A percentile compares a stretch with the other conserved stretches of the same genome.
phyloP scores from a whole-genome alignment of 106 monocot species.

The Xerophyta viscosa region DNA sequence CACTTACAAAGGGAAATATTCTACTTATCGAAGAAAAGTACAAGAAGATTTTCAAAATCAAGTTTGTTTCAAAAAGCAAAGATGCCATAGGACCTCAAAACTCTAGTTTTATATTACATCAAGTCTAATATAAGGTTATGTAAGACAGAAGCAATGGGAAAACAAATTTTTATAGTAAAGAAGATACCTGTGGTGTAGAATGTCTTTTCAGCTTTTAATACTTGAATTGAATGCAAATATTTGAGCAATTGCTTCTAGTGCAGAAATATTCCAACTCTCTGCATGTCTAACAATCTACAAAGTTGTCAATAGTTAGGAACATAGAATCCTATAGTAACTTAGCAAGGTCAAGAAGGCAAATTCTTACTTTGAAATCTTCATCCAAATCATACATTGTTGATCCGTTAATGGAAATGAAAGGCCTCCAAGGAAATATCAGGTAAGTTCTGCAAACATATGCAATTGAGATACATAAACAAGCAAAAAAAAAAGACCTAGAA shows the following conservation, averaged over 20 bases:
- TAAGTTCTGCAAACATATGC: constrained; percentile 46
- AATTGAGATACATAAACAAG: not conserved
- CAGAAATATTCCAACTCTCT: constrained; percentile 77
- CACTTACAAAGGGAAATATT: too few relatives aligned
- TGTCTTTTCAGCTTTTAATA: not conserved
- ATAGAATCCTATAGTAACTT: not conserved
- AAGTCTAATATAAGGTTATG: too few relatives aligned
- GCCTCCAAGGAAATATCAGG: constrained; percentile 74
- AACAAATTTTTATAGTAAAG: too few relatives aligned
- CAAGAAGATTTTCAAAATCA: too few relatives aligned
- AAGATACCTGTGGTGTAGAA: too few relatives aligned
- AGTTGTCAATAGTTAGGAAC: not conserved
- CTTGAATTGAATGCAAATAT: constrained; percentile 36
- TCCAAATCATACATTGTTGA: constrained; percentile 52
- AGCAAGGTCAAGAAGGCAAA: not conserved
- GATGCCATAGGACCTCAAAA: too few relatives aligned
- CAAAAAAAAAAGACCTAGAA: too few relatives aligned
- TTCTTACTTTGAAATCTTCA: constrained; percentile 37
- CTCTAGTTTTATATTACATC: too few relatives aligned
- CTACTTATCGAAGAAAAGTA: too few relatives aligned
- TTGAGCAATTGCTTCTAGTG: constrained; percentile 72
- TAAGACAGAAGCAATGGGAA: too few relatives aligned
- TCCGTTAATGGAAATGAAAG: constrained; percentile 63
- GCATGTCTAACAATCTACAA: constrained; percentile 62
- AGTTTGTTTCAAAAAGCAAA: too few relatives aligned